A percentile compares a stretch with the other conserved stretches of the same genome.
Conservation (phyloP, 768 basidiomycete species). For the Auricularia heimuer region DNA sequence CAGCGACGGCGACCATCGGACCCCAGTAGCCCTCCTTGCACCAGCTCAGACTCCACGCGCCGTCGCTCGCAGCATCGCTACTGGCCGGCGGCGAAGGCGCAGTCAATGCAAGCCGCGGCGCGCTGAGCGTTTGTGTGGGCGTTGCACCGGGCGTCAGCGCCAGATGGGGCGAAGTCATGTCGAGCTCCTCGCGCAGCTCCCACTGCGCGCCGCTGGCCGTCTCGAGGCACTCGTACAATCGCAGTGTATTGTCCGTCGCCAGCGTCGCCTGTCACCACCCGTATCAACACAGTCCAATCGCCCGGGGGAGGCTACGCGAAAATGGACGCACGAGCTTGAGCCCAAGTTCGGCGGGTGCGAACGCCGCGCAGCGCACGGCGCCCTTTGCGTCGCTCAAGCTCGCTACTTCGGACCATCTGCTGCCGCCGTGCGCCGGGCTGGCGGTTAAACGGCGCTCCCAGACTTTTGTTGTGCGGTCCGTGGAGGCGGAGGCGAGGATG, state of each 20-base stretch:
- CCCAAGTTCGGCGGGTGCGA: conserved; percentile 79
- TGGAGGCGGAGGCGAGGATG: conserved; percentile 77
- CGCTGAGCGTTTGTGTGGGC: conserved; percentile 6
- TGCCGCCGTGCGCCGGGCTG: conserved; percentile 9
- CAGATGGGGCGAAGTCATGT: conserved; percentile 27
- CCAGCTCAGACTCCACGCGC: conserved; percentile 92
- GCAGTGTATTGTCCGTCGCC: conserved; percentile 75
- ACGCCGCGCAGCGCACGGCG: conserved; percentile 77
- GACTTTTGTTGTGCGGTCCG: conserved; percentile 86
- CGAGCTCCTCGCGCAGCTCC: too few relatives aligned
- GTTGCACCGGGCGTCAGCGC: conserved; percentile 35
- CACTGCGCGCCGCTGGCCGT: conserved; percentile 32
- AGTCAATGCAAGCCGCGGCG: conserved; percentile 1
- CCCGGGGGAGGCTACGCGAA: neutral
- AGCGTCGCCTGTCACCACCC: conserved; percentile 58
- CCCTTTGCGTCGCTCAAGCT: conserved; percentile 77
- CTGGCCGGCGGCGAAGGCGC: conserved; percentile 3
- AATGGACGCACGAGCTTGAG: conserved; percentile 61
- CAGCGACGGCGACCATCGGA: conserved; percentile 69
- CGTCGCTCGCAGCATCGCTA: conserved; percentile 57
- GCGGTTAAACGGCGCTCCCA: conserved; percentile 60
- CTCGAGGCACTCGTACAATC: conserved; percentile 82
- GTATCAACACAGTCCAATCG: neutral
- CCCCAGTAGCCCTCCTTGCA: conserved; percentile 97
- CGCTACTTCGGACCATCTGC: conserved; percentile 64